Conservation (phyloP, 2,329 filamentous ascomycete species). For the Venturia carpophila region DNA sequence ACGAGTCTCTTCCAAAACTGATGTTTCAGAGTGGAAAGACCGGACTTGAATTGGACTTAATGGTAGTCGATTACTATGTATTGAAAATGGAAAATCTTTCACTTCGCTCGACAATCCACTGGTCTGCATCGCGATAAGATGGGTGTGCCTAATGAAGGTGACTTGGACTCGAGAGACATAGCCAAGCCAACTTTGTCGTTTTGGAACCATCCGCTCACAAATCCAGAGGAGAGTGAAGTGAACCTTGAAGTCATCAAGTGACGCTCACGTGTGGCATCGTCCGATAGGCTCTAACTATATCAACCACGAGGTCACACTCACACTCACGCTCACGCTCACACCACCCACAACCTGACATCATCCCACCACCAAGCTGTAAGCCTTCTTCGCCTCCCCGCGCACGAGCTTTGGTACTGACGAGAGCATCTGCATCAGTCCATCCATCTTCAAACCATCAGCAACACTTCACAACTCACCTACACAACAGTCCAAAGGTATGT, state of each 20-base stretch:
- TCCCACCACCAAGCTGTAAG: neutral
- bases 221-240: no score
- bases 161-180: no score
- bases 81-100: neutral
- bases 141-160: no score
- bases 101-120: neutral
- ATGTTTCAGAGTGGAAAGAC: neutral
- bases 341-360: neutral
- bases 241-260: no score
- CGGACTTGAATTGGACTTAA: neutral
- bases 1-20: neutral
- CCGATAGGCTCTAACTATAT: no score
- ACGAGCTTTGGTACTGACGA: neutral
- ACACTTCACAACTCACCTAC: neutral
- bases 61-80: neutral
- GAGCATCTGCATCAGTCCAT: neutral
- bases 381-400: neutral
- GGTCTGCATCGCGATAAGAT: no score
- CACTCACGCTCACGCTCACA: neutral
- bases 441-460: neutral
- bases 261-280: no score
- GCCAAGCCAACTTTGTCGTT: no score
- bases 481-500: neutral
- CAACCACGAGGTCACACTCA: neutral
- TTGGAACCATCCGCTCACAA: neutral